phyloP scores from a whole-genome alignment of 495 filamentous ascomycete species.

The Daldinia bambusicola region DNA sequence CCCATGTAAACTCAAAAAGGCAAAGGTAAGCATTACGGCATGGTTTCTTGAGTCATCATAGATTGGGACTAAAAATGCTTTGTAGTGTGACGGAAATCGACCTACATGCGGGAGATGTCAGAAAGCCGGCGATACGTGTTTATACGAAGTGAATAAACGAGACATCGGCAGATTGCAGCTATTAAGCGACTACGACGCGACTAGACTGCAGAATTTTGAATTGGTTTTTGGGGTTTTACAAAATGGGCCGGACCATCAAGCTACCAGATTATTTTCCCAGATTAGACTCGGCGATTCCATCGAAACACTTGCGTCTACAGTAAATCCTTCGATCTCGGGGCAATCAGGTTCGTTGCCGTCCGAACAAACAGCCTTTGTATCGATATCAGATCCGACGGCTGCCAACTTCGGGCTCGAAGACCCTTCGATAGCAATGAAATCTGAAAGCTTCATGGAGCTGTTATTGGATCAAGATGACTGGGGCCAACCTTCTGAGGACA shows the following conservation, averaged over 20 bases:
- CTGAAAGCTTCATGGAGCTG: constrained; percentile 28
- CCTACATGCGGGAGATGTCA: constrained; percentile 34
- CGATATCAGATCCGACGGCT: neutral
- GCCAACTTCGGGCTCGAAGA: neutral
- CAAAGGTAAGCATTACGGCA: constrained; percentile 25
- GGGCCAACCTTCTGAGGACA: constrained; percentile 12
- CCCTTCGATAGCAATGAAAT: neutral
- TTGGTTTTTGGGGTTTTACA: constrained; percentile 22
- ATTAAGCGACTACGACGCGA: constrained; percentile 29
- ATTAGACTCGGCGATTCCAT: constrained; percentile 25
- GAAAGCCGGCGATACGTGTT: constrained; percentile 31
- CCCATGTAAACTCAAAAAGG: constrained; percentile 37
- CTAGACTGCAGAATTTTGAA: constrained; percentile 32
- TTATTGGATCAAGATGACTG: constrained; percentile 28
- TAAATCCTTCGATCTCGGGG: neutral
- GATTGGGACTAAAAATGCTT: constrained; percentile 13
- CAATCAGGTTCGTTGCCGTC: neutral
- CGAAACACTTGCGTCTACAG: constrained; percentile 21
- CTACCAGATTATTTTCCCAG: constrained; percentile 17
- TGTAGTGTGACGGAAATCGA: constrained; percentile 41
- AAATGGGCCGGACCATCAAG: constrained; percentile 24
- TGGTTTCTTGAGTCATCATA: neutral
- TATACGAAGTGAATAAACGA: constrained; percentile 40
- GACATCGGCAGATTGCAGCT: constrained; percentile 36
- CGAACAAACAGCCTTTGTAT: neutral